Conservation (phyloP, 768 basidiomycete species). For the Agaricus blazei region DNA sequence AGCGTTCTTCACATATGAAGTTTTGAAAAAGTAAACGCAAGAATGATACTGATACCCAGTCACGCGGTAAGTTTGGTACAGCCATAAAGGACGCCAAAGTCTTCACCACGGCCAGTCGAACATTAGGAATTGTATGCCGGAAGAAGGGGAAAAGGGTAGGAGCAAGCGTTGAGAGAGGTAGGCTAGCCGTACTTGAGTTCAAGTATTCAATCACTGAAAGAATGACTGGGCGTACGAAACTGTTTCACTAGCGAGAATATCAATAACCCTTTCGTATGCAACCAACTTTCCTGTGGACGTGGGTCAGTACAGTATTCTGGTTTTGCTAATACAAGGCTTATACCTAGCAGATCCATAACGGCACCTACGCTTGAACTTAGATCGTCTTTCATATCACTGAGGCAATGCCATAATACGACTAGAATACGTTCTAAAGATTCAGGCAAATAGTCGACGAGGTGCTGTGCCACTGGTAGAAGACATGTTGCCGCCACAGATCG, state of each 20-base stretch:
- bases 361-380: slow-evolving; percentile 93
- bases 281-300: slow-evolving; percentile 68
- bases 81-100: slow-evolving; percentile 85
- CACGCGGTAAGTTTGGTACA: slow-evolving; percentile 64
- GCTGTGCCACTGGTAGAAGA: slow-evolving; percentile 78
- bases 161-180: slow-evolving; percentile 76
- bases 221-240: slow-evolving; percentile 56
- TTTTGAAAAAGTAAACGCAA: slow-evolving; percentile 90
- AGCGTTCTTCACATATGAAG: slow-evolving; percentile 84
- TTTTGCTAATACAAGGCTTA: slow-evolving; percentile 10
- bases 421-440: slow-evolving; percentile 71
- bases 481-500: slow-evolving; percentile 93
- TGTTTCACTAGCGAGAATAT: slow-evolving; percentile 62
- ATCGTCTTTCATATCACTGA: slow-evolving; percentile 93
- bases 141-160: slow-evolving; percentile 93
- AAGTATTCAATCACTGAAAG: neutral
- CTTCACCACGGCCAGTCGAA: slow-evolving; percentile 88
- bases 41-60: slow-evolving; percentile 78
- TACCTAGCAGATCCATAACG: slow-evolving; percentile 96
- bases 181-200: slow-evolving; percentile 33
- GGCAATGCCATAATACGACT: slow-evolving; percentile 84
- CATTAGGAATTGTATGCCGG: slow-evolving; percentile 91
- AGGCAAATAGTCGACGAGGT: slow-evolving; percentile 72
- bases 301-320: neutral
- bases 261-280: slow-evolving; percentile 70